Evolutionary conservation across 495 filamentous ascomycete species (phyloP), one percentile per base, ranked within the genome.

Genomic region (Penicillium canescens): DNA sequence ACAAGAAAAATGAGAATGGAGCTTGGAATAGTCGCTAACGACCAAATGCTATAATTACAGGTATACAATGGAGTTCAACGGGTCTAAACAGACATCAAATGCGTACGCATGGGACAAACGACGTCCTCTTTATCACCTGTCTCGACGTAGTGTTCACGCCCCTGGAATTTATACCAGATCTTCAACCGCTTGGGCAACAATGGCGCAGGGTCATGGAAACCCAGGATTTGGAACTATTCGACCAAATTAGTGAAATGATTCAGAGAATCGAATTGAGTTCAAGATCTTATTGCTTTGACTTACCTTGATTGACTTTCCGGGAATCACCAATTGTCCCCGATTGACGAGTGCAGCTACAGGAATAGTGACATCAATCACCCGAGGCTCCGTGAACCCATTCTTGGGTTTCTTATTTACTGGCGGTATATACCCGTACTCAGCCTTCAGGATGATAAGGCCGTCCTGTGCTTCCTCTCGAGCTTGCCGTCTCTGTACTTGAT

Each of bases 181-280:
- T 69, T 76, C 59, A 85, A 57, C 34, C 67, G 71, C 66, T 84
- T 84, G 21, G 66, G 69, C 36, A 71, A 60, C 23, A 78, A 63
- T 10, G 82, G 82, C 10, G 78, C 78, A 8, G 81, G 82, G 48
- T 85, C 82, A 60, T 83, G 70, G 62, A 84, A 84, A 3, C 82
- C 82, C 6, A 81, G 58, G 13, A 84, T 68, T 57, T 80, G 67
- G 50, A 76, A 77, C 80, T 77, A 63, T 46, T 36, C 21, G 60
- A 37, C 11, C 16, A 26, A 40, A 44, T 69, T 43, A 69, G 54
- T 36, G 50, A 46, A 26, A 13, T 28, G 20, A 4, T 33, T 34
- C 6, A 31, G 6, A 31, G 28, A 31, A 31, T 9, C 7, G 28
- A 31, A 6, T 6, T 31, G 28, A 6, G 6, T 0, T 31, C 8